A percentile compares a stretch with the other conserved stretches of the same genome.
phyloP scores from a whole-genome alignment of 148 eudicot genomes.

The Cornus controversa region DNA sequence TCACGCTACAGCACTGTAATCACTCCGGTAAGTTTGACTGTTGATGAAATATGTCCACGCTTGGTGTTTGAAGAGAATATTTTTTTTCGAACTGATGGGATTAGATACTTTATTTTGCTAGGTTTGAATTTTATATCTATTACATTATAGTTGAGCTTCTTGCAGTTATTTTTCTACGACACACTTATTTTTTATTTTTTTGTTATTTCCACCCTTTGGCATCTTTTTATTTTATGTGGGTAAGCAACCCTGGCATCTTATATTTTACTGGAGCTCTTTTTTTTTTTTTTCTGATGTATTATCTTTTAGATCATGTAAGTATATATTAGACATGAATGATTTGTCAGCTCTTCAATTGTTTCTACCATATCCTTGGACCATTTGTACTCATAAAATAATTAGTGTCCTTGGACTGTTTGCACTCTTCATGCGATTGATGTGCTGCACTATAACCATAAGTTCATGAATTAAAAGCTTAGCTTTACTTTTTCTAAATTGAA shows the following conservation, averaged over 20 bases:
- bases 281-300: not conserved
- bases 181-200: not conserved
- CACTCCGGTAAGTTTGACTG: conserved; percentile 67
- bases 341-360: too few relatives aligned
- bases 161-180: not conserved
- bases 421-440: not conserved
- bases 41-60: not conserved
- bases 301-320: too few relatives aligned
- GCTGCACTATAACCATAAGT: not conserved
- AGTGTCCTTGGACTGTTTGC: not conserved
- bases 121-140: not conserved
- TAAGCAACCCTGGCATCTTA: not conserved
- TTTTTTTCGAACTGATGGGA: not conserved
- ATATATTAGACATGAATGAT: too few relatives aligned
- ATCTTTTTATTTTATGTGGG: too few relatives aligned
- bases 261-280: not conserved
- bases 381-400: too few relatives aligned
- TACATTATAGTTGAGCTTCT: not conserved
- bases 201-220: not conserved
- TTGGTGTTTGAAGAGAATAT: not conserved
- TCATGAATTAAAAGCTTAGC: not conserved
- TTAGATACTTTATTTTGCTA: not conserved
- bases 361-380: too few relatives aligned
- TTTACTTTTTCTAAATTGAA: not conserved
- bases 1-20: conserved; percentile 91